Conservation (phyloP, 805 yeast genomes). For the Candida germanica region DNA sequence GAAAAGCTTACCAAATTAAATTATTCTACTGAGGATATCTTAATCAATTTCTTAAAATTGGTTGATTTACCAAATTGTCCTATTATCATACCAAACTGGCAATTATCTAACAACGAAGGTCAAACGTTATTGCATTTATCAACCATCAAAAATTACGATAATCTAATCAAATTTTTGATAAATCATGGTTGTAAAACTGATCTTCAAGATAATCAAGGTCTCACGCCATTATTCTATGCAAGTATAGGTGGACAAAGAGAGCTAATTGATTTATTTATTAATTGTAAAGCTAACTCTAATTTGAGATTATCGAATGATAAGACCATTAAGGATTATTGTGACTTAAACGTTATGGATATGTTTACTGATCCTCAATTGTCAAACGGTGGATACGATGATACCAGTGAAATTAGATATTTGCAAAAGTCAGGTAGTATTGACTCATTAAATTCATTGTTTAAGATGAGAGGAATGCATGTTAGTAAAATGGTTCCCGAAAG, state of each 20-base stretch:
- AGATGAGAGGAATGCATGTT: conserved; percentile 34
- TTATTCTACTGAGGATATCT: conserved; percentile 47
- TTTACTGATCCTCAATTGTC: conserved; percentile 25
- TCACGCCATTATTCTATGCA: conserved; percentile 87
- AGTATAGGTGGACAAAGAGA: conserved; percentile 70
- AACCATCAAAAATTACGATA: conserved; percentile 65
- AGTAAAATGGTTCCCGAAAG: conserved; percentile 34
- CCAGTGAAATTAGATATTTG: conserved; percentile 15
- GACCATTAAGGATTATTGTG: conserved; percentile 40
- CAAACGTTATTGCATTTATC: conserved; percentile 89
- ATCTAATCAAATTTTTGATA: conserved; percentile 60
- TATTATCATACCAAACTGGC: conserved; percentile 67
- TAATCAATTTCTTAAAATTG: conserved; percentile 50
- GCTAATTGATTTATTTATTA: conserved; percentile 57
- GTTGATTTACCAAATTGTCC: conserved; percentile 66
- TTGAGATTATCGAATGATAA: conserved; percentile 51
- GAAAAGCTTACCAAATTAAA: conserved; percentile 44
- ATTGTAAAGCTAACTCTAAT: conserved; percentile 59
- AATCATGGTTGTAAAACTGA: conserved; percentile 68
- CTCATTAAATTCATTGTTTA: conserved; percentile 39
- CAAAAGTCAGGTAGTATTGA: conserved; percentile 35
- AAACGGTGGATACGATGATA: not conserved
- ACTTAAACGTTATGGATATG: conserved; percentile 42
- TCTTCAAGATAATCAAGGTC: conserved; percentile 72
- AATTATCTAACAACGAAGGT: conserved; percentile 76